Conservation (phyloP, 176 grass and related monocot genomes). For the Hyparrhenia diplandra region DNA sequence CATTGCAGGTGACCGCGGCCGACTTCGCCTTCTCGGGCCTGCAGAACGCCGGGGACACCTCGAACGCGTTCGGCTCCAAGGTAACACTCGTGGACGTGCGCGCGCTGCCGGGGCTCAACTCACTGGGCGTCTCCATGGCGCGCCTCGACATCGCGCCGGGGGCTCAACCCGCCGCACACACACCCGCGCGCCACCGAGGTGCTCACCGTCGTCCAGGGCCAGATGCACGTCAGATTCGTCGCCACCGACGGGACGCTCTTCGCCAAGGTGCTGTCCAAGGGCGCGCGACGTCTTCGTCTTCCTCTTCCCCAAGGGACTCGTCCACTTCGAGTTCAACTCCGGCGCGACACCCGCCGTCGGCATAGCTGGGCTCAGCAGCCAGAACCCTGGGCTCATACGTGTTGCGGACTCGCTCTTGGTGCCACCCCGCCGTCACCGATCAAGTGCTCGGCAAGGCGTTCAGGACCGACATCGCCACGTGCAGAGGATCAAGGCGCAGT, state of each 20-base stretch:
- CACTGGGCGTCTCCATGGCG: conserved; percentile 36
- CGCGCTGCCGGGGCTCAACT: conserved; percentile 42
- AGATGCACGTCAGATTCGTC: conserved; percentile 37
- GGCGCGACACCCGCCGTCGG: neutral
- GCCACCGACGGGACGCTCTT: conserved; percentile 26
- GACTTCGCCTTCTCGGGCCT: conserved; percentile 39
- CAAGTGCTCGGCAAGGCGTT: conserved; percentile 36
- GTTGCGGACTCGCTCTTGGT: conserved; percentile 36
- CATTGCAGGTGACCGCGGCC: neutral
- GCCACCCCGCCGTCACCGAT: conserved; percentile 18
- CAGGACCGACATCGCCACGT: conserved; percentile 7
- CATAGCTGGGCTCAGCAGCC: conserved; percentile 33
- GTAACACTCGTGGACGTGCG: conserved; percentile 3
- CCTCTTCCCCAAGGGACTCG: conserved; percentile 34
- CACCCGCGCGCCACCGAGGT: conserved; percentile 57
- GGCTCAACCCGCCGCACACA: conserved; percentile 46
- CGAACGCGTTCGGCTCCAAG: conserved; percentile 45
- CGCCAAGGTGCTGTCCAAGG: neutral
- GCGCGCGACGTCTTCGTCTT: conserved; percentile 45
- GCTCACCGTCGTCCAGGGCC: conserved; percentile 36
- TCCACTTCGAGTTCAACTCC: conserved; percentile 42
- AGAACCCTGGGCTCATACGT: conserved; percentile 30
- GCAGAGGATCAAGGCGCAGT: conserved; percentile 18
- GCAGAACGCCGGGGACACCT: conserved; percentile 24
- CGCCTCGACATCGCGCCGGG: conserved; percentile 34